Base-by-base conservation (phyloP, 2,329 filamentous ascomycete genomes). In the Trichoderma simmonsii region DNA sequence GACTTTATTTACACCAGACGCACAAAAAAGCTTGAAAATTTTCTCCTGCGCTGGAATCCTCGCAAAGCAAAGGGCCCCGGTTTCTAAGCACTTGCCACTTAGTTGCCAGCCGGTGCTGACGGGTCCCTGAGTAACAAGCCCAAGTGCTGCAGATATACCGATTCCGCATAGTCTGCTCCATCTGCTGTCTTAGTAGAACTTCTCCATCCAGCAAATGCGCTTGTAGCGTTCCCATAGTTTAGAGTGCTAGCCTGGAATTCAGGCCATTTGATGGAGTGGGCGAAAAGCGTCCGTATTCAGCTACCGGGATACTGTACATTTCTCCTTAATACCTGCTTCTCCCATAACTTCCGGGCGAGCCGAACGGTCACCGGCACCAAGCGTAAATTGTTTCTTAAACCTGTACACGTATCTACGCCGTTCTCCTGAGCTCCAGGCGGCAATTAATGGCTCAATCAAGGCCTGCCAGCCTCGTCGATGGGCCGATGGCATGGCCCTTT, bases 1-100 rank as follows among this genome's bases (percentile, higher is more conserved):
- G 48, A 56, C n/a, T 36, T 36, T 21, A 36, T 36, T 26, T 61
- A 26, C 36, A 34, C 36, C 39, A 43, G 15, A 43, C 43, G n/a
- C 43, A 24, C 61, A 28, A 54, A 9, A 51, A 51, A 30, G 30
- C 12, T 21, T 18, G 26, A 70, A 70, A 62, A 70, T 62, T 36
- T 28, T 61, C 43, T 26, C 26, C n/a, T n/a, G 66, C 21, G 57
- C 24, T 57, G 57, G 36, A 51, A 48, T 24, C n/a, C 56, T 51
- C 21, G 12, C 6, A 24, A 21, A 18, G 12, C 6, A 32, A 21
- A 18, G 12, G 15, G 56, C n/a, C 57, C 66, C 66, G 48, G 56
- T 62, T 70, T 70, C 66, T 70, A 70, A 70, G 66, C 66, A 70
- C 66, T 70, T 70, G 57, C 36, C 57, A n/a, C 43, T 24, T 62